Base-by-base conservation (phyloP, 139 green algal species). In the Penium margaritaceum region DNA sequence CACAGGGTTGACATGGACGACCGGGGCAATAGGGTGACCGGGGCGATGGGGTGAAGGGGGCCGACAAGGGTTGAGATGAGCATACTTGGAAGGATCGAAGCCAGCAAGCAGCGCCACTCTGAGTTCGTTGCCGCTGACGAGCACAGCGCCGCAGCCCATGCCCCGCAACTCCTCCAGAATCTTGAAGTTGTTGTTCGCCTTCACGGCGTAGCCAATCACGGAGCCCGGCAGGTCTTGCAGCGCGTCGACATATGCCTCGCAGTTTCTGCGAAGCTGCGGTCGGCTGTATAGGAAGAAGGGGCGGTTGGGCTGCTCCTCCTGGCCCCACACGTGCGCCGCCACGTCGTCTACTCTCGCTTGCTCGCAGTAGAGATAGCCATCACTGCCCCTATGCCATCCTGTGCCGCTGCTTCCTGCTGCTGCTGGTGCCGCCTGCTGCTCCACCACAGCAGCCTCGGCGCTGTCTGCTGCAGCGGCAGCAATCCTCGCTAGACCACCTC, bases 101-200 rank as follows among this genome's bases (percentile, higher is more conserved):
- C 91, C 90, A 15, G 90, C 92, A 14, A 68, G 63, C n/a, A 90
- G 79, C 1, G 92, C 92, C 19, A 94, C 65, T 62, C 88, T 84
- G 15, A 98, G 88, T 87, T 98, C 92, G 61, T 97, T 97, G 73
- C 92, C 92, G 19, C 85, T 92, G 7, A 98, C 92, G 57, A 98
- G 87, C 70, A 98, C 93, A 0, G 91, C 92, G 24, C 92, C 90
- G 66, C 74, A 78, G 2, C 80, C 82, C 67, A 90, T 63, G 36
- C 21, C 3, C 70, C 85, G 71, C 55, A 96, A 84, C 72, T 92
- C 84, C 79, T 90, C 81, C 85, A 96, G 86, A 70, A 98, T 90
- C 33, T 86, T 79, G 24, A 97, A 67, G 85, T 98, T 98, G 87
- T 98, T 98, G 87, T 98, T 98, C 47, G 91, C 88, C 84, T 98